Evolutionary conservation across 306 rosid species (phyloP).

Genomic region (Fragaria nilgerrensis): DNA sequence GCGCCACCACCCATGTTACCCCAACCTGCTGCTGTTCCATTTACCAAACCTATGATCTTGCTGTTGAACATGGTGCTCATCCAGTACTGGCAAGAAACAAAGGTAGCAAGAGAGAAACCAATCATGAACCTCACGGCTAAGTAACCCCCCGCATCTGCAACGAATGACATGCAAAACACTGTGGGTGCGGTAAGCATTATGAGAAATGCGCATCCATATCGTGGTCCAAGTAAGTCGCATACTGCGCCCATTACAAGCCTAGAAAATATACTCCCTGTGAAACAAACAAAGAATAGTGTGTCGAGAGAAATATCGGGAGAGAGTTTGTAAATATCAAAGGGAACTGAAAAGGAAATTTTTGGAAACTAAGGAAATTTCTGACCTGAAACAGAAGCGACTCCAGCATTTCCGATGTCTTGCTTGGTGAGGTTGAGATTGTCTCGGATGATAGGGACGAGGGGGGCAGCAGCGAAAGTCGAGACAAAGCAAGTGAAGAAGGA

Average conservation of each 20-base stretch:
- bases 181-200: constrained; percentile 69
- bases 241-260: constrained; percentile 82
- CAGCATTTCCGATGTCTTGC: constrained; percentile 77
- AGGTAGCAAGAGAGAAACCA: constrained; percentile 82
- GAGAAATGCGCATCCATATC: constrained; percentile 77
- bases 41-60: constrained; percentile 78
- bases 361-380: neutral
- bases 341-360: no score
- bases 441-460: constrained; percentile 66
- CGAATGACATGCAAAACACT: constrained; percentile 79
- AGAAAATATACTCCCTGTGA: constrained; percentile 62
- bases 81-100: constrained; percentile 96
- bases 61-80: constrained; percentile 92
- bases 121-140: constrained; percentile 75
- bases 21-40: constrained; percentile 96
- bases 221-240: constrained; percentile 74
- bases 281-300: neutral
- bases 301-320: neutral
- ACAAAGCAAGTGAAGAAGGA: constrained; percentile 90
- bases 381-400: constrained; percentile 79
- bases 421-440: constrained; percentile 85
- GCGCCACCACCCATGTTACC: constrained; percentile 98
- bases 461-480: constrained; percentile 85
- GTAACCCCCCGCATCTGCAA: constrained; percentile 57
- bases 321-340: no score